Base-by-base conservation (phyloP, 495 filamentous ascomycete species). In the Halenospora varia region DNA sequence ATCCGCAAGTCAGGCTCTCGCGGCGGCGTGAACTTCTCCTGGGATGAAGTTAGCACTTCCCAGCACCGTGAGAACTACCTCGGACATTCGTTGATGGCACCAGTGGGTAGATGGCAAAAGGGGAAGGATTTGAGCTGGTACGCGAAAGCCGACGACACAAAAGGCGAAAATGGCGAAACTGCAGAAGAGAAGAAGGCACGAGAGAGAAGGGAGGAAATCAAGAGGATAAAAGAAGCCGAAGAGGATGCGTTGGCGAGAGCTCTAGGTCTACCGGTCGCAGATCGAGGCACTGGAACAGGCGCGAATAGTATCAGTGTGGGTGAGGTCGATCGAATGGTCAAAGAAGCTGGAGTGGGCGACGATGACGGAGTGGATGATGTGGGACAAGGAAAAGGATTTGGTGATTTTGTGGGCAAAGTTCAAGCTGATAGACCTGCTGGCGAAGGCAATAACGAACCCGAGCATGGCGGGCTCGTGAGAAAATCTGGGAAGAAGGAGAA, bases 21-120 rank as follows among this genome's bases (percentile, higher is more conserved):
- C 63, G 94, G 94, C 64, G 94, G 94, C 66, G 87, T 83, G 74
- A 89, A 95, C 69, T 97, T 98, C 81, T 90, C 85, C 74, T 97
- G 94, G 94, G 88, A 92, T 60, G 90, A 96, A 65, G 94, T 98
- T 67, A 87, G 92, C 64, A 82, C 79, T 50, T 92, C 90, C 40
- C 72, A 79, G 41, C 92, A 97, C 64, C 90, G 94, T 63, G 93
- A 98, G 68, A 97, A 98, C 71, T 98, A 98, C 70, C 86, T 98
- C 0, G 94, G 95, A 42, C 94, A 98, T 70, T 95, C 89, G 20
- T 68, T 98, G 51, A 98, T 95, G 84, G 94, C 94, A 65, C 87
- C 94, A 0, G 95, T 97, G 10, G 94, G 94, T 10, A 89, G 94
- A 49, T 98, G 95, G 94, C 92, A 96, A 63, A 88, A 94, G 62